phyloP scores from a whole-genome alignment of 2,329 filamentous ascomycete species.

The Sporothrix globosa region DNA sequence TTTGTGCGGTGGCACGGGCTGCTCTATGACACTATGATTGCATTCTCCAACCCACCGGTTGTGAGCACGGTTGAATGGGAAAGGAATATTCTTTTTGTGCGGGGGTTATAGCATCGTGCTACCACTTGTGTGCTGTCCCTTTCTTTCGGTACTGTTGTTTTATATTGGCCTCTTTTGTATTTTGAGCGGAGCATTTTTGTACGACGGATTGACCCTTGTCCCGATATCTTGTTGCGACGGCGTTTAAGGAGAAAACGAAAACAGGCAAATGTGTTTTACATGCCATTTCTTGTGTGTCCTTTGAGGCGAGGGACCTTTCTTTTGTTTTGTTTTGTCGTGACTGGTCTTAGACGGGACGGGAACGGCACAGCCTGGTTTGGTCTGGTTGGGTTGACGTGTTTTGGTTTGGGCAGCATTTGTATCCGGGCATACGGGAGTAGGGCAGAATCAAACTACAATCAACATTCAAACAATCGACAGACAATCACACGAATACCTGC shows the following conservation, averaged over 20 bases:
- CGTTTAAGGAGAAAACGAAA: background rate
- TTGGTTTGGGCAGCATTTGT: slow-evolving; percentile 13
- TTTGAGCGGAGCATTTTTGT: background rate
- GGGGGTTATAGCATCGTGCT: background rate
- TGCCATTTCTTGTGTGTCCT: background rate
- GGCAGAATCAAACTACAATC: background rate
- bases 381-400: background rate
- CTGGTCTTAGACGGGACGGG: background rate
- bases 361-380: background rate
- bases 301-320: too few relatives aligned
- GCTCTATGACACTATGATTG: slow-evolving; percentile 9
- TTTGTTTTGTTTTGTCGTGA: background rate
- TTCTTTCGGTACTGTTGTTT: background rate
- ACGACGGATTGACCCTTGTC: background rate
- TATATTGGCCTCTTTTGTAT: background rate
- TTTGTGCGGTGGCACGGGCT: background rate
- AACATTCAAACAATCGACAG: background rate
- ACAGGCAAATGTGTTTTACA: background rate
- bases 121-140: background rate
- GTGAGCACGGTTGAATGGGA: background rate
- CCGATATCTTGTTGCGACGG: background rate
- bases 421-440: slow-evolving; percentile 6
- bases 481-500: background rate
- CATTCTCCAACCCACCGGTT: background rate
- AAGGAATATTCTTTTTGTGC: background rate